Conservation (phyloP, 2,329 filamentous ascomycete species). For the Tolypocladium sp. region DNA sequence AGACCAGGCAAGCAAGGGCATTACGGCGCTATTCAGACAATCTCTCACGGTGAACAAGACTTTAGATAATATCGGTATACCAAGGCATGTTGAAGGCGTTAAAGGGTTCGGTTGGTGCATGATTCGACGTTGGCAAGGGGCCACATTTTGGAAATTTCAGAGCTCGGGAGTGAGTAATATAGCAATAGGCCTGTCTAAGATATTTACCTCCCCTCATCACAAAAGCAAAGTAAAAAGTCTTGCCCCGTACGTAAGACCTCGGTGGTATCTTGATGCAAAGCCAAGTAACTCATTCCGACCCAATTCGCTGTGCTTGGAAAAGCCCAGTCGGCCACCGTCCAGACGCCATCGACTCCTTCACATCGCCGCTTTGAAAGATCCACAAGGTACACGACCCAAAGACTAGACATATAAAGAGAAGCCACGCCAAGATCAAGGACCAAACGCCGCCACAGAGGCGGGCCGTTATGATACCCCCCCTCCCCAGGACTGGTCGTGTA, state of each 20-base stretch:
- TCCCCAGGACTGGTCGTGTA: slow-evolving; percentile 11
- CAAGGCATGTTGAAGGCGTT: not conserved
- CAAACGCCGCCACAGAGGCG: not conserved
- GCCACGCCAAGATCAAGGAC: not conserved
- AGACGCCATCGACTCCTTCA: not conserved
- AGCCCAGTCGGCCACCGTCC: not conserved
- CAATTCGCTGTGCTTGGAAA: not conserved
- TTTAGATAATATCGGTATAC: not conserved
- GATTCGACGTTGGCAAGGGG: not conserved
- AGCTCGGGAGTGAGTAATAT: not conserved
- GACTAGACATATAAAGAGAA: not conserved
- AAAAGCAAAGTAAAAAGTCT: too few species aligned
- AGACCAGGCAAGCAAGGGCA: too few species aligned
- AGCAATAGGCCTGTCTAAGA: not conserved
- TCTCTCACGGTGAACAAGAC: too few species aligned
- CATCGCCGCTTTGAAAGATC: not conserved
- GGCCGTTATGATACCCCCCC: not conserved
- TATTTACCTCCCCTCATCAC: too few species aligned
- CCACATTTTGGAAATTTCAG: not conserved
- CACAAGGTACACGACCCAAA: not conserved
- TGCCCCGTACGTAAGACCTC: not conserved
- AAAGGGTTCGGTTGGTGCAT: not conserved
- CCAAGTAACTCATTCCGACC: not conserved
- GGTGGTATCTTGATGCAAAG: not conserved
- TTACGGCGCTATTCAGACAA: too few species aligned